Percentiles rank a stretch among this genome's conserved stretches.
Conservation (phyloP, 441 rosid genomes). For the Gossypium gossypioides region DNA sequence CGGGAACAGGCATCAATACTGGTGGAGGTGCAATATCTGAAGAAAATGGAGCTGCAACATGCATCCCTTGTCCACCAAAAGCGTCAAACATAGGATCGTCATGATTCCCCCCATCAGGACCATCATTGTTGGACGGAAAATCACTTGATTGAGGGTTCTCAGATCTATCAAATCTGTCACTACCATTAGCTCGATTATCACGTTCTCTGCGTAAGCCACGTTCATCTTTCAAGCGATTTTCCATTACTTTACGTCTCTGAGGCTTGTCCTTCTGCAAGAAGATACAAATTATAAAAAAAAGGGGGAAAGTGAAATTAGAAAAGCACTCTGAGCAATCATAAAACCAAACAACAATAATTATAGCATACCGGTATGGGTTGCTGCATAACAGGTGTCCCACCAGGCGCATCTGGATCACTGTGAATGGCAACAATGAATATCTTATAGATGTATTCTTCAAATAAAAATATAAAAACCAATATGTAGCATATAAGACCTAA, state of each 20-base stretch:
- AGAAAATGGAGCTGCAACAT: constrained; percentile 54
- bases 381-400: constrained; percentile 83
- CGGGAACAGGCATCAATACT: constrained; percentile 98
- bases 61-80: constrained; percentile 73
- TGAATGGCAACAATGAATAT: constrained; percentile 15
- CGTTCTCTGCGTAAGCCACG: constrained; percentile 75
- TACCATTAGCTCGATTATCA: constrained; percentile 50
- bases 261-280: constrained; percentile 64
- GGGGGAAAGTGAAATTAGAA: background rate
- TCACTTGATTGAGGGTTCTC: constrained; percentile 65
- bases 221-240: constrained; percentile 75
- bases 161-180: constrained; percentile 64
- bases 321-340: background rate
- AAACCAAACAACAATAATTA: background rate
- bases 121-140: constrained; percentile 44
- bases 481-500: background rate
- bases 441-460: constrained; percentile 9
- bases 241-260: constrained; percentile 57
- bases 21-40: constrained; percentile 87
- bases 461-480: constrained; percentile 11
- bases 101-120: constrained; percentile 49
- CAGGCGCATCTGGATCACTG: constrained; percentile 96
- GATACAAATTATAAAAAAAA: background rate
- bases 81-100: constrained; percentile 62
- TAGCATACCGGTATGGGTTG: constrained; percentile 57